Conservation (phyloP, 176 grass and related monocot species). For the Musa beccarii region DNA sequence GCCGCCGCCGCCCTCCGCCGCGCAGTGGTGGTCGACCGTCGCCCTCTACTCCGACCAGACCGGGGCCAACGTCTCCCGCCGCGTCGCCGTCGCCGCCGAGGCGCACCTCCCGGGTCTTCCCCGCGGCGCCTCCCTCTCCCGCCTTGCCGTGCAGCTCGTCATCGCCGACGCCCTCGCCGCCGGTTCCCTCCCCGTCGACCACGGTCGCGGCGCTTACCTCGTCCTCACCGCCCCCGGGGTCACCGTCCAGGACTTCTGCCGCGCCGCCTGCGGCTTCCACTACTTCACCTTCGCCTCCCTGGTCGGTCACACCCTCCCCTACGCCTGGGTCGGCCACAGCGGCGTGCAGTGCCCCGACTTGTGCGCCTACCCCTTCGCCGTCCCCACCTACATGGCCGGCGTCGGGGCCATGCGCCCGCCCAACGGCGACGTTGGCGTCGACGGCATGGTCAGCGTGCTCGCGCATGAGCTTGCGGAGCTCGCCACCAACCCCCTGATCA, state of each 20-base stretch:
- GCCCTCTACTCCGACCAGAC: conserved; percentile 18
- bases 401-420: conserved; percentile 39
- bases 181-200: conserved; percentile 11
- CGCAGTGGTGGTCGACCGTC: conserved; percentile 10
- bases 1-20: background rate
- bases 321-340: conserved; percentile 16
- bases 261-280: conserved; percentile 11
- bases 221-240: conserved; percentile 6
- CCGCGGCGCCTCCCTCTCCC: conserved; percentile 6
- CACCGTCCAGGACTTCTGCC: conserved; percentile 10
- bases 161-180: conserved; percentile 7
- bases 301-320: conserved; percentile 9
- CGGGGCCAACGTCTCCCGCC: conserved; percentile 6
- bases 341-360: conserved; percentile 8
- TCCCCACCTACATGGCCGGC: conserved; percentile 52
- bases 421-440: conserved; percentile 60
- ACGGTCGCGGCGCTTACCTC: conserved; percentile 5
- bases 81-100: conserved; percentile 8
- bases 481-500: conserved; percentile 68
- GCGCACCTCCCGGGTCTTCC: background rate
- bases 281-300: conserved; percentile 9
- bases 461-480: conserved; percentile 92
- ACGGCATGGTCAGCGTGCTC: conserved; percentile 91
- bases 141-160: conserved; percentile 2
- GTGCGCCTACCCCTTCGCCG: conserved; percentile 61